phyloP scores from a whole-genome alignment of 345 rosid genomes.

The Populus davidiana region DNA sequence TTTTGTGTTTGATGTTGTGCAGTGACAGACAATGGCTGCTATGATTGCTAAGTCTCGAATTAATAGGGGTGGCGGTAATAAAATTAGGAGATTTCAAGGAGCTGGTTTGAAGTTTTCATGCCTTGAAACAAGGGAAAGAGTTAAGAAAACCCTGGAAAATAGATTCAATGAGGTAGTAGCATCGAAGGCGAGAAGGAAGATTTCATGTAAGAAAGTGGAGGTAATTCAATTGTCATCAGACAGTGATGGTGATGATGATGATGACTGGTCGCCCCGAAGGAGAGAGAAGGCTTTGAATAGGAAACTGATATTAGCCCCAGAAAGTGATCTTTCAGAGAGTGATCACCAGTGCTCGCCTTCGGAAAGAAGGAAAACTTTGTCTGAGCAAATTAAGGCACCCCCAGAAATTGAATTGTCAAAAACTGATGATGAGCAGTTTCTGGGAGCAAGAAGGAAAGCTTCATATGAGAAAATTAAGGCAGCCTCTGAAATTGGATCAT shows the following conservation, averaged over 20 bases:
- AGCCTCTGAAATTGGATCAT: background rate
- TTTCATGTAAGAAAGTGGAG: background rate
- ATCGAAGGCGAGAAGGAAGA: background rate
- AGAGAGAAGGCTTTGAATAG: background rate
- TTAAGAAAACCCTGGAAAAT: background rate
- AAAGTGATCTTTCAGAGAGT: background rate
- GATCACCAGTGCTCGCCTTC: background rate
- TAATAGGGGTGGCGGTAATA: background rate
- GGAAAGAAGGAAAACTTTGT: background rate
- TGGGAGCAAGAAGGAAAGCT: background rate
- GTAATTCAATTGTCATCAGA: background rate
- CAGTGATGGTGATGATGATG: background rate
- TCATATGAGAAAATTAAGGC: background rate
- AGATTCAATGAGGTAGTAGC: constrained; percentile 4
- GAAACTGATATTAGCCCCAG: background rate
- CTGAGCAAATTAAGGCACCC: background rate
- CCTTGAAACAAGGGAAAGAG: constrained; percentile 21
- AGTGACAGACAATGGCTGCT: constrained; percentile 31
- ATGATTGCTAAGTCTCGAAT: constrained; percentile 15
- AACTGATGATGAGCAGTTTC: background rate
- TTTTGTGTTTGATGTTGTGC: background rate
- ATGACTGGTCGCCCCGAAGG: background rate
- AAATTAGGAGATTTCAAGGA: constrained; percentile 11
- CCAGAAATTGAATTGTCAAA: background rate
- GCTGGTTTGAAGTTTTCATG: background rate